phyloP scores from a whole-genome alignment of 2,329 filamentous ascomycete species.

The Ascosphaera acerosa region DNA sequence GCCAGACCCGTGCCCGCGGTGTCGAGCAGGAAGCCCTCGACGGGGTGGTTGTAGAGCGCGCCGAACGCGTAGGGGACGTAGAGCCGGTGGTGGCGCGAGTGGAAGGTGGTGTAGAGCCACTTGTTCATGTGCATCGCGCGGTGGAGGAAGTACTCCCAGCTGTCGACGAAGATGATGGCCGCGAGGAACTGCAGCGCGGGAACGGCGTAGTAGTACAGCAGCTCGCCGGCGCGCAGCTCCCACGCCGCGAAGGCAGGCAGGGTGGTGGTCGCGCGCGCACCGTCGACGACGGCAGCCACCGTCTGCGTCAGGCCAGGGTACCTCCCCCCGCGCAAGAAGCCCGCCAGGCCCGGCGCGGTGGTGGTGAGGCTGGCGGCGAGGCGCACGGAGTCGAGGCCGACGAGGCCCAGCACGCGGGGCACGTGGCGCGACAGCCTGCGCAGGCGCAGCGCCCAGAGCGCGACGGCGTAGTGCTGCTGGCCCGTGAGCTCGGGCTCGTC shows the following conservation, averaged over 20 bases:
- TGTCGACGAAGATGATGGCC: conserved; percentile 59
- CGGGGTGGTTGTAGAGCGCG: conserved; percentile 84
- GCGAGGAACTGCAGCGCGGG: conserved; percentile 53
- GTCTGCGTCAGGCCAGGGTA: conserved; percentile 47
- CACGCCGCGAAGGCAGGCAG: conserved; percentile 56
- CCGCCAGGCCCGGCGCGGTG: conserved; percentile 48
- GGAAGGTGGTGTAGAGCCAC: conserved; percentile 84
- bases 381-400: conserved; percentile 52
- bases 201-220: conserved; percentile 54
- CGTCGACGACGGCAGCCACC: conserved; percentile 18
- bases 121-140: conserved; percentile 93
- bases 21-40: conserved; percentile 85
- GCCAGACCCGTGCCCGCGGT: conserved; percentile 65
- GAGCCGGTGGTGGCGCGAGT: conserved; percentile 84
- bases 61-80: conserved; percentile 97
- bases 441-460: conserved; percentile 68
- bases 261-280: conserved; percentile 22
- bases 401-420: conserved; percentile 39
- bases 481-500: conserved; percentile 53
- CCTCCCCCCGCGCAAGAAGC: conserved; percentile 50
- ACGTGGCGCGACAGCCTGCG: conserved; percentile 56
- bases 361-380: conserved; percentile 50
- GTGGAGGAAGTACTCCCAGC: conserved; percentile 96
- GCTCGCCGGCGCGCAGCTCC: conserved; percentile 51
- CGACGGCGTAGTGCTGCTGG: conserved; percentile 61